Conservation (phyloP, 345 rosid species). For the Eucalyptus rudis region DNA sequence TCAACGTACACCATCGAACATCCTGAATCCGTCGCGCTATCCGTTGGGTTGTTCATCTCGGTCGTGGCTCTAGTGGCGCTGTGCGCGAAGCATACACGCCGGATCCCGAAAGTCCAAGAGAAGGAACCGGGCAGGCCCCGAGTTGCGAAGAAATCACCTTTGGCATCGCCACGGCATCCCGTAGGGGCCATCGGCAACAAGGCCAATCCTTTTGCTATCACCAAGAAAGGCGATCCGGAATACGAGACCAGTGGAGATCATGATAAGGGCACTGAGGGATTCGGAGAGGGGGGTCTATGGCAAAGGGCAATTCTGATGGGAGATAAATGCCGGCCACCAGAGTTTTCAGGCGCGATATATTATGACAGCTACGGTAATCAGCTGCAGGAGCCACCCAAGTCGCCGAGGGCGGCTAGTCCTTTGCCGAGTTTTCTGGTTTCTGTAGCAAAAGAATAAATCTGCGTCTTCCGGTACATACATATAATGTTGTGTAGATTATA, state of each 20-base stretch:
- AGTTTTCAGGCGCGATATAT: conserved; percentile 30
- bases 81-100: conserved; percentile 2
- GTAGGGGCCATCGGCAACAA: neutral
- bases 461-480: neutral
- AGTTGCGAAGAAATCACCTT: neutral
- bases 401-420: conserved; percentile 22
- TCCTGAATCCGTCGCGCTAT: neutral
- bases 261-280: neutral
- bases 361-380: conserved; percentile 21
- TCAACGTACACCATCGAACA: neutral
- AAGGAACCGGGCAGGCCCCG: neutral
- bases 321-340: conserved; percentile 28
- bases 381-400: conserved; percentile 11
- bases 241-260: neutral
- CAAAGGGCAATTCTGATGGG: conserved; percentile 34
- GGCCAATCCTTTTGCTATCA: neutral
- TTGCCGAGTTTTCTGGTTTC: conserved; percentile 3
- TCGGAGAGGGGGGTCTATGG: conserved; percentile 37
- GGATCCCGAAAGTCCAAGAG: neutral
- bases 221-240: neutral
- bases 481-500: neutral
- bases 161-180: neutral
- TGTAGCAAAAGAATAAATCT: neutral
- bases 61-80: conserved; percentile 2
- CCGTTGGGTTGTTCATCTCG: conserved; percentile 1